Base-by-base conservation (phyloP, 2,329 filamentous ascomycete genomes). In the Penicillium fuscoglaucum region DNA sequence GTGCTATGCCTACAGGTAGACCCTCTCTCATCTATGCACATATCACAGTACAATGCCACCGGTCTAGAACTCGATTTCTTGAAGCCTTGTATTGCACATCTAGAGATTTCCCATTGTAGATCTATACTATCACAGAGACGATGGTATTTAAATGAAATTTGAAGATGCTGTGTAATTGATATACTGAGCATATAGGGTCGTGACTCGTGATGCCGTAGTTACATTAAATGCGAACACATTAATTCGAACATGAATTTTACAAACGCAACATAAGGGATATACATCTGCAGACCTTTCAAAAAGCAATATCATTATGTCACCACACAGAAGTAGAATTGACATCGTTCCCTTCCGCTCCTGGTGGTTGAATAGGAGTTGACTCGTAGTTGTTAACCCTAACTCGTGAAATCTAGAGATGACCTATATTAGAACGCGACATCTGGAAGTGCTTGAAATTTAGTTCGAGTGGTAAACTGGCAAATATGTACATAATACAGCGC, bases 401-500 rank as follows among this genome's bases (percentile, higher is more conserved):
- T n/a, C 9, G n/a, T n/a, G 31, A 48, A 17, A 13, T 26, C 5
- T 35, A 48, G 4, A 48, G 21, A 26, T 12, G 6, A 24, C 1
- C 15, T 13, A 48, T 24, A 17, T 48, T n/a, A 12, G 5, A 26
- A 37, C 7, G 21, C 8, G 17, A 26, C 26, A 60, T 57, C 35
- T 61, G 41, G 46, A 52, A 55, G 29, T 47, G 17, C 19, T 41
- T 45, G 40, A 55, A 49, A 29, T 31, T 60, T 43, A 67, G 52
- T 52, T 59, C 51, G 60, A 62, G 61, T 60, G 48, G 61, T 64
- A 61, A 68, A 70, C 59, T 55, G 55, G 67, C 57, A 66, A 61
- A 66, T 74, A 74, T 75, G 65, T 75, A 75, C 73, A 75, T 68
- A 60, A 70, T 67, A 69, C 58, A 75, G 70, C 70, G 55, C 55